Conservation (phyloP, 1,139 yeast species). For the Sugiyamaella grinbergsii region DNA sequence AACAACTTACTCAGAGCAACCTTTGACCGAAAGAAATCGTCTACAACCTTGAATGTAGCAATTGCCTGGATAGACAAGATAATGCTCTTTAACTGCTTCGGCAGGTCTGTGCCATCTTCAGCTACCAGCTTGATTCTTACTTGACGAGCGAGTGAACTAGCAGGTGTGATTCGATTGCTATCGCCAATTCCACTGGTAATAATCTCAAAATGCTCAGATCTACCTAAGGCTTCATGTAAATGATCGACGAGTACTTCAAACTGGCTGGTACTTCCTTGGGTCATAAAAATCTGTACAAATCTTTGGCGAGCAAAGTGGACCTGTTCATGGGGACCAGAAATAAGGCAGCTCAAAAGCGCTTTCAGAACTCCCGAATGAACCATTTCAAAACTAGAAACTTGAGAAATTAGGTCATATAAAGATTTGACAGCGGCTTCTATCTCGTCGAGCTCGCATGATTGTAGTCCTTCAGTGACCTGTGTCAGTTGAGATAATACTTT, state of each 20-base stretch:
- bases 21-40: constrained; percentile 50
- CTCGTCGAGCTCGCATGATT: constrained; percentile 28
- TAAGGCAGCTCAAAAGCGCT: constrained; percentile 42
- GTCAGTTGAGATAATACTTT: constrained; percentile 28
- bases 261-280: constrained; percentile 17
- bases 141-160: constrained; percentile 68
- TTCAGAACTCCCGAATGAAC: constrained; percentile 67
- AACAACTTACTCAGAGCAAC: constrained; percentile 28
- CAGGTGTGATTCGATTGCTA: constrained; percentile 41
- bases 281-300: constrained; percentile 53
- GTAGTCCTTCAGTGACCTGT: constrained; percentile 26
- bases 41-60: constrained; percentile 77
- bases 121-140: constrained; percentile 57
- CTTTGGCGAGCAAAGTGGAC: constrained; percentile 38
- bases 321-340: constrained; percentile 6
- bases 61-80: constrained; percentile 78
- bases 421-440: constrained; percentile 2
- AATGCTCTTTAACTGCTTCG: constrained; percentile 31
- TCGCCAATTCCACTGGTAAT: constrained; percentile 52
- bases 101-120: constrained; percentile 37
- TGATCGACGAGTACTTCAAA: constrained; percentile 53
- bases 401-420: constrained; percentile 39
- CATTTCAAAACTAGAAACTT: constrained; percentile 73
- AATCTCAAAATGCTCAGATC: constrained; percentile 77
- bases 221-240: constrained; percentile 72